Conservation (phyloP, 2,329 filamentous ascomycete genomes). For the Sclerotinia subarctica region DNA sequence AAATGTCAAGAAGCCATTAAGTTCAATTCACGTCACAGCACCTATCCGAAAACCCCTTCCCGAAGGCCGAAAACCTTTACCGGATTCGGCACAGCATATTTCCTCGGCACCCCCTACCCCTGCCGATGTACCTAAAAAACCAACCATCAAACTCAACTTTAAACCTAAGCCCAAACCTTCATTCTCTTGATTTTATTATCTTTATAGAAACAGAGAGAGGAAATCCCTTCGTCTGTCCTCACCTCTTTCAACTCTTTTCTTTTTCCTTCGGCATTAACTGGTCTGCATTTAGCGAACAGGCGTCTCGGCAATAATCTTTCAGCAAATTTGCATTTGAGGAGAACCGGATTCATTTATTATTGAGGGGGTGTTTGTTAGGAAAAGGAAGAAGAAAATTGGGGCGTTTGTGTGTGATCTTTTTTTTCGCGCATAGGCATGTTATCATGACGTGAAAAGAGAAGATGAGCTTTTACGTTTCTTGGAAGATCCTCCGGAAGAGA, state of each 20-base stretch:
- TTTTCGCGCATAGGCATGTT: neutral
- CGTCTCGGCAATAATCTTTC: slow-evolving; percentile 21
- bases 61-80: slow-evolving; percentile 25
- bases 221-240: neutral
- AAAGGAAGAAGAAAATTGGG: neutral
- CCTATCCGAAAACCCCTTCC: slow-evolving; percentile 28
- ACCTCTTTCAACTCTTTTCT: neutral
- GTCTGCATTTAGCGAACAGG: slow-evolving; percentile 35
- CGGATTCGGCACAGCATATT: slow-evolving; percentile 16
- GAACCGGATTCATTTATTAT: neutral
- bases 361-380: neutral
- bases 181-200: slow-evolving; percentile 9
- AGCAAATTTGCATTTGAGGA: slow-evolving; percentile 7
- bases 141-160: slow-evolving; percentile 24
- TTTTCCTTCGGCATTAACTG: slow-evolving; percentile 15
- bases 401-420: neutral
- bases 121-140: slow-evolving; percentile 10
- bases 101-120: neutral
- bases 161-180: slow-evolving; percentile 20
- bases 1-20: slow-evolving; percentile 2
- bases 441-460: neutral
- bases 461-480: neutral
- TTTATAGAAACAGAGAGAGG: neutral
- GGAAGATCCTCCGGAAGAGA: neutral
- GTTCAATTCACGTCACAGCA: neutral